These are phyloP conservation scores for Lunasporangiospora selenospora DNA, from an alignment of 192 early-diverging fungal genomes.

Conservation along the genomic window DNA sequence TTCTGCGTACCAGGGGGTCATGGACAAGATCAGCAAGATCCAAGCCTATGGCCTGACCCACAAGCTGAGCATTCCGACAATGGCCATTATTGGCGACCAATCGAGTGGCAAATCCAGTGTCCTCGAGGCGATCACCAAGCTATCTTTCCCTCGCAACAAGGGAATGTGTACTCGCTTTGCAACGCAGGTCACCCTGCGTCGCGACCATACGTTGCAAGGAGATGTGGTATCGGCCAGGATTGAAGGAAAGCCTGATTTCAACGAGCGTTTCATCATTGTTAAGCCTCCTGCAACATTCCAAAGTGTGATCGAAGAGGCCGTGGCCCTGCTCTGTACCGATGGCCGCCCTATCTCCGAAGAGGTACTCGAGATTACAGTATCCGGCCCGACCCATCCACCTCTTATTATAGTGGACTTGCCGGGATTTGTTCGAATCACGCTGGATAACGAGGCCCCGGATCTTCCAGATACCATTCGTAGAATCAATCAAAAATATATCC, in stretches of 20 bases:
- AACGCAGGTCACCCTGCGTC: slow-evolving; percentile 3
- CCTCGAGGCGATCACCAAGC: slow-evolving; percentile 9
- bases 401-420: slow-evolving; percentile 5
- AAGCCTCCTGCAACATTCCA: background rate
- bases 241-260: background rate
- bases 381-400: slow-evolving; percentile 2
- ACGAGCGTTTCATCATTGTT: background rate
- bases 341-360: slow-evolving; percentile 1
- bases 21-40: background rate
- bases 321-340: background rate
- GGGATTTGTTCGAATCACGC: background rate
- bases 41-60: background rate
- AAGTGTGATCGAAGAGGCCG: slow-evolving; percentile 8
- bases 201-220: background rate
- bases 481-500: slow-evolving; percentile 1
- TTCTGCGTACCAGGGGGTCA: background rate
- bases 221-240: slow-evolving; percentile 6
- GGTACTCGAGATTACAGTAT: slow-evolving; percentile 7
- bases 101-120: slow-evolving; percentile 13
- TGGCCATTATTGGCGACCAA: slow-evolving; percentile 13
- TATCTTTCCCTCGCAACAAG: slow-evolving; percentile 3
- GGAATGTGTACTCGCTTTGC: slow-evolving; percentile 12
- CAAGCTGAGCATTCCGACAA: slow-evolving; percentile 8
- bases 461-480: background rate
- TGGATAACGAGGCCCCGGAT: background rate